Base-by-base conservation (phyloP, 1,284 basidiomycete species). In the Phylloporus sp. region DNA sequence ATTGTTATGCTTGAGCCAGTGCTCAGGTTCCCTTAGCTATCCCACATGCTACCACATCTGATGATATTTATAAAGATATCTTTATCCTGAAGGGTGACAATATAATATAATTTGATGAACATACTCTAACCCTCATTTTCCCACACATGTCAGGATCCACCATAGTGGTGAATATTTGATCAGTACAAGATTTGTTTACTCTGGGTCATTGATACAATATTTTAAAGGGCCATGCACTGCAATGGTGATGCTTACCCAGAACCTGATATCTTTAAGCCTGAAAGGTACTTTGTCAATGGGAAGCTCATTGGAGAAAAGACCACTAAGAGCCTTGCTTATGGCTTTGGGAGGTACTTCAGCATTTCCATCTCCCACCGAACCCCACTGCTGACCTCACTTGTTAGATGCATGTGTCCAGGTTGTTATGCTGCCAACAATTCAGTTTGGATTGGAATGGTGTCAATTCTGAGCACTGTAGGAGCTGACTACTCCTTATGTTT, bases 161-260 rank as follows among this genome's bases (percentile, higher is more conserved):
- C 5, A 65, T 86, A 24, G 69, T 84, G 18, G 70, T 77, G 2
- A 86, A 85, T 60, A 70, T 82, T 28, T 86, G 83, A 15, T 37
- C 15, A 15, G 34, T 37, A 37, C 15, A 37, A 8, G 34, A 15
- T 37, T 28, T 32, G 1, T 42, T 28, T 29, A 52, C n/a, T 28
- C 11, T 13, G 28, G n/a, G 24, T 42, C n/a, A 28, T 24, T 59
- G 55, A 66, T 55, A 18, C 78, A 37, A 10, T 8, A 15, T 15
- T 37, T 37, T 15, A 37, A 37, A 37, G 34, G 34, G 34, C 34
- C 34, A 37, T 37, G 10, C 34, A 37, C 34, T 15, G 34, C 15
- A 15, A 37, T 15, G 15, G 15, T 10, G 34, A 37, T 15, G 8
- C 34, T 37, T 37, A 37, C 34, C 34, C 34, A 37, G 34, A 37